These are phyloP conservation scores for Neurospora hispaniola DNA, from an alignment of 495 filamentous ascomycete genomes.

Conservation along the genomic window DNA sequence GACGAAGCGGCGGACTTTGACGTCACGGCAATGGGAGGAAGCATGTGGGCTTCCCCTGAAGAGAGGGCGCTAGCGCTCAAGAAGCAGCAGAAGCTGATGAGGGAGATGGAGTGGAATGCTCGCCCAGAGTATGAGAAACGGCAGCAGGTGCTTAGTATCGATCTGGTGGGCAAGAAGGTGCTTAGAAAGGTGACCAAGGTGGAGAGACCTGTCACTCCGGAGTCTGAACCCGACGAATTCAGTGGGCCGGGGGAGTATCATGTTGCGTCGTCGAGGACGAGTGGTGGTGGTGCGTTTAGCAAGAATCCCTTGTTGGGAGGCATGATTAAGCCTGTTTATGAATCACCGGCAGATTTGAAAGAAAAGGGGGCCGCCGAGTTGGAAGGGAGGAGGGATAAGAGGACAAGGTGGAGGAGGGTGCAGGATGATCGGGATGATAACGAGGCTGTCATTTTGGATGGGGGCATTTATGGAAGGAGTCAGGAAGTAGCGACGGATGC, in stretches of 20 bases:
- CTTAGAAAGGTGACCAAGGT: conserved; percentile 60
- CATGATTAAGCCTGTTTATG: conserved; percentile 71
- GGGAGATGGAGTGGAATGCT: conserved; percentile 84
- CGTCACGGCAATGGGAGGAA: conserved; percentile 48
- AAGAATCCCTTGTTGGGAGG: conserved; percentile 73
- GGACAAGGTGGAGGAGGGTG: conserved; percentile 69
- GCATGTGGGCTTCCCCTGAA: conserved; percentile 78
- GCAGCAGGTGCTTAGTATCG: conserved; percentile 75
- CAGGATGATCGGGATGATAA: conserved; percentile 89
- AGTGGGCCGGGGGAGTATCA: neutral
- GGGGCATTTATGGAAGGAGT: conserved; percentile 45
- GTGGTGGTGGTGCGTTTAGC: conserved; percentile 56
- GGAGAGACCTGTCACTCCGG: conserved; percentile 39
- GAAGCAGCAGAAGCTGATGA: conserved; percentile 74
- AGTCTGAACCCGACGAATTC: conserved; percentile 32
- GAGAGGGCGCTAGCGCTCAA: conserved; percentile 83
- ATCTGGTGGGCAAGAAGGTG: conserved; percentile 66
- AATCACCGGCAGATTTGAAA: conserved; percentile 19
- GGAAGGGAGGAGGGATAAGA: conserved; percentile 29
- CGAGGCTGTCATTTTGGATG: conserved; percentile 84
- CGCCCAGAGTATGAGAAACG: conserved; percentile 91
- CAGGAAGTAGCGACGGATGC: neutral
- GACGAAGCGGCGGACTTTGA: conserved; percentile 96
- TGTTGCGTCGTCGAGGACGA: conserved; percentile 8
- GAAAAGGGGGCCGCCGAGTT: conserved; percentile 30